phyloP scores from a whole-genome alignment of 108 stramenopile species.

The Skeletonema tropicum region DNA sequence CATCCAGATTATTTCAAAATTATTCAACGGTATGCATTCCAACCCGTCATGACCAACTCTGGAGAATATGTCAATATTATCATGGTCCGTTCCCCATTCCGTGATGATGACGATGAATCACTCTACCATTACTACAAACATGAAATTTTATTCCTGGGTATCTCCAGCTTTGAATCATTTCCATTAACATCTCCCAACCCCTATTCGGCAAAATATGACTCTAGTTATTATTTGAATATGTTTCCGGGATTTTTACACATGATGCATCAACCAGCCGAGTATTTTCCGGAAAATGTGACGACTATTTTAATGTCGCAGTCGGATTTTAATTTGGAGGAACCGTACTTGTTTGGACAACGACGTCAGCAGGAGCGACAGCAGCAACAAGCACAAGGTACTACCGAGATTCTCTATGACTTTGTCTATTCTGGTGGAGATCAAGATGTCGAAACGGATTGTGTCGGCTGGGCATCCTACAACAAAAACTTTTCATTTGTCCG shows the following conservation, averaged over 20 bases:
- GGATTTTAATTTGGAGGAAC: constrained; percentile 45
- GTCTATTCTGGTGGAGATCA: constrained; percentile 50
- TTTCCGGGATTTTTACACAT: constrained; percentile 54
- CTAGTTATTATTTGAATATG: constrained; percentile 39
- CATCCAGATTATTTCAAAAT: constrained; percentile 47
- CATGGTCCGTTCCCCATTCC: constrained; percentile 45
- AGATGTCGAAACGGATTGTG: constrained; percentile 46
- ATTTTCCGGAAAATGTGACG: constrained; percentile 30
- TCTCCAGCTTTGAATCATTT: constrained; percentile 47
- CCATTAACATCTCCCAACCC: constrained; percentile 51
- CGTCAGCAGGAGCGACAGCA: neutral
- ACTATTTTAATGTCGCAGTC: constrained; percentile 46
- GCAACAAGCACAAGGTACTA: neutral
- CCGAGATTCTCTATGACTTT: constrained; percentile 49
- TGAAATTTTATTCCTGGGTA: constrained; percentile 48
- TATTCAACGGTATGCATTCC: constrained; percentile 41
- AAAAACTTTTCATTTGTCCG: constrained; percentile 54
- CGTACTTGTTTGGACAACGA: constrained; percentile 5
- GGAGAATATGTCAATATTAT: constrained; percentile 43
- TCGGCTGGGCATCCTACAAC: constrained; percentile 48
- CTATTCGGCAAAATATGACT: constrained; percentile 28
- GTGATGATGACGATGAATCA: constrained; percentile 29
- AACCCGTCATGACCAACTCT: constrained; percentile 40
- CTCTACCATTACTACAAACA: constrained; percentile 46
- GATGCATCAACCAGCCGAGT: constrained; percentile 35